phyloP scores from a whole-genome alignment of 2,329 filamentous ascomycete species.

The Aspergillus pseudonomiae region DNA sequence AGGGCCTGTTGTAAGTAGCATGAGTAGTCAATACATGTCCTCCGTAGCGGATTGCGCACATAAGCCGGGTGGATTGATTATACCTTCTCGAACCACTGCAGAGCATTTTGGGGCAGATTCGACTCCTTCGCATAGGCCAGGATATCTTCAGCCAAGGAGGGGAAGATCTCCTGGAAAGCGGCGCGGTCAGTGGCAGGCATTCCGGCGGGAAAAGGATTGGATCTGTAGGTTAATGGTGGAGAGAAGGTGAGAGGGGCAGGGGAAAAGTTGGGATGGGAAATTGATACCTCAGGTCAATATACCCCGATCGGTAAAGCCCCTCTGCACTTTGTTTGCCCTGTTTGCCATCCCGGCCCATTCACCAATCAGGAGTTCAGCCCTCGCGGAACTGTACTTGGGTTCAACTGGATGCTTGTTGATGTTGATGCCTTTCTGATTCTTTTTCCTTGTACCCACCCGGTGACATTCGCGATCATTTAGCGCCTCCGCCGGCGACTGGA shows the following conservation, averaged over 20 bases:
- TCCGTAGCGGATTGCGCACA: not conserved
- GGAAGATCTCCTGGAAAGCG: slow-evolving; percentile 90
- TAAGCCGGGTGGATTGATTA: slow-evolving; percentile 18
- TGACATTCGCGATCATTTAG: not conserved
- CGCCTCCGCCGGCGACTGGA: not conserved
- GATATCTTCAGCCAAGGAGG: slow-evolving; percentile 80
- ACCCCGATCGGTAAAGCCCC: slow-evolving; percentile 17
- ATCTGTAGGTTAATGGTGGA: not conserved
- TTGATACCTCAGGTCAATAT: slow-evolving; percentile 13
- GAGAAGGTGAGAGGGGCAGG: not conserved
- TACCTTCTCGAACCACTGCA: slow-evolving; percentile 87
- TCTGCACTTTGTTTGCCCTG: slow-evolving; percentile 30
- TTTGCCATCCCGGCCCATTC: slow-evolving; percentile 24
- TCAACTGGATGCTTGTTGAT: not conserved
- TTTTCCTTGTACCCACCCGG: not conserved
- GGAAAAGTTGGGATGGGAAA: slow-evolving; percentile 4
- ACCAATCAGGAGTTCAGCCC: slow-evolving; percentile 21
- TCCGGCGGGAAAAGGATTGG: slow-evolving; percentile 16
- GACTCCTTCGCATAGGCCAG: slow-evolving; percentile 77
- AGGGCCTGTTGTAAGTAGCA: slow-evolving; percentile 62
- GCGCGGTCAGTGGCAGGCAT: slow-evolving; percentile 71
- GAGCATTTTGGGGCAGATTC: slow-evolving; percentile 77
- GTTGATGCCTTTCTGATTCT: slow-evolving; percentile 10
- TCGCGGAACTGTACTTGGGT: not conserved
- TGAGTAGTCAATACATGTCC: slow-evolving; percentile 6